Evolutionary conservation across 2,329 filamentous ascomycete species (phyloP).

Genomic region (Calonectria honghensis): DNA sequence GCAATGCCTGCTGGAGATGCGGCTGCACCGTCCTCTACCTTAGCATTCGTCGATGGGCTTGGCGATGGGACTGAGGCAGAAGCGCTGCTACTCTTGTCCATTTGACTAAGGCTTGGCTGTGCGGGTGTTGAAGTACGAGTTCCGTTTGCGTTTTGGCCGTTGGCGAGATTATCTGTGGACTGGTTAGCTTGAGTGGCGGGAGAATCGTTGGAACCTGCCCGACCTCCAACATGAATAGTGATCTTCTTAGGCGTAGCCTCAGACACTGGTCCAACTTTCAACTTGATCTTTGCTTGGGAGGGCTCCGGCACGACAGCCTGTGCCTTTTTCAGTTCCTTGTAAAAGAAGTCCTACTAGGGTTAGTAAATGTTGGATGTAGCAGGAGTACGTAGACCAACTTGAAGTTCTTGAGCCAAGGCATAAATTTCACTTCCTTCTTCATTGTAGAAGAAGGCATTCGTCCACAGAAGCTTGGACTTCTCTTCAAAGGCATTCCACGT

Average conservation of each 20-base stretch:
- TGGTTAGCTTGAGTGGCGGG: slow-evolving; percentile 65
- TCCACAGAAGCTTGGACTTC: slow-evolving; percentile 87
- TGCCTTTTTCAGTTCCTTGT: slow-evolving; percentile 80
- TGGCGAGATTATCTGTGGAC: slow-evolving; percentile 48
- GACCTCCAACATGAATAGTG: slow-evolving; percentile 81
- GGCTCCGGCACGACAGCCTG: slow-evolving; percentile 84
- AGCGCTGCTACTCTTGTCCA: slow-evolving; percentile 65
- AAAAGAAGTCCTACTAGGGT: slow-evolving; percentile 79
- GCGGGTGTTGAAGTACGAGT: slow-evolving; percentile 46
- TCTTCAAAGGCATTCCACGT: slow-evolving; percentile 89
- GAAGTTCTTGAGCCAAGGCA: slow-evolving; percentile 83
- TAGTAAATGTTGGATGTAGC: slow-evolving; percentile 32
- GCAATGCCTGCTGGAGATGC: slow-evolving; percentile 53
- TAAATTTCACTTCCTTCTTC: slow-evolving; percentile 93
- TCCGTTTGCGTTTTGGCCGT: slow-evolving; percentile 50
- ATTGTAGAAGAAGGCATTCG: slow-evolving; percentile 92
- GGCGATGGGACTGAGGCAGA: slow-evolving; percentile 65
- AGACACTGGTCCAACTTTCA: slow-evolving; percentile 77
- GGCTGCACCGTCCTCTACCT: slow-evolving; percentile 60
- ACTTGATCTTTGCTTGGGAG: slow-evolving; percentile 84
- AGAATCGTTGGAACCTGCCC: slow-evolving; percentile 72
- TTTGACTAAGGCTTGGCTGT: slow-evolving; percentile 42
- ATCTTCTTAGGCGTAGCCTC: slow-evolving; percentile 77
- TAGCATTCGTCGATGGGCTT: slow-evolving; percentile 64
- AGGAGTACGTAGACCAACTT: slow-evolving; percentile 71